Conservation (phyloP, 805 yeast genomes). For the Candida argentea region DNA sequence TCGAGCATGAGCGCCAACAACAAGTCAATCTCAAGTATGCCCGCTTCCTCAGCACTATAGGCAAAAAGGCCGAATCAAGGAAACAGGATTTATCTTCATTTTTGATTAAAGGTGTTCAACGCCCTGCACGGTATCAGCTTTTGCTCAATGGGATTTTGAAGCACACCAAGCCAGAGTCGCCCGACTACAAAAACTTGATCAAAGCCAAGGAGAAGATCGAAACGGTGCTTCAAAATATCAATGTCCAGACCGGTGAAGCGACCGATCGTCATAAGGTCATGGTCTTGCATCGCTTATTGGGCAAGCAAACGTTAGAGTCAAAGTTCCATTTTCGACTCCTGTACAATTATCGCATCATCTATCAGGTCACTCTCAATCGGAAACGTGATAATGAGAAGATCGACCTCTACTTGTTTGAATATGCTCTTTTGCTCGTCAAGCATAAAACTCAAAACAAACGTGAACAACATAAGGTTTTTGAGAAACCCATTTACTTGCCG, state of each 20-base stretch:
- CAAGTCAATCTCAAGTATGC: slow-evolving; percentile 84
- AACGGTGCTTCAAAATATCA: slow-evolving; percentile 65
- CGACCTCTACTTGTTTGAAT: slow-evolving; percentile 81
- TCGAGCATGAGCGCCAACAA: slow-evolving; percentile 90
- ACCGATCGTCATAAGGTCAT: slow-evolving; percentile 87
- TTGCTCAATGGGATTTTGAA: slow-evolving; percentile 75
- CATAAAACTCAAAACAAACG: slow-evolving; percentile 80
- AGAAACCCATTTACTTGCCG: slow-evolving; percentile 78
- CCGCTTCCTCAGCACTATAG: slow-evolving; percentile 87
- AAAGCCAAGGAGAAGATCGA: slow-evolving; percentile 69
- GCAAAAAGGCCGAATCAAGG: slow-evolving; percentile 72
- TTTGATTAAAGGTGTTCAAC: slow-evolving; percentile 87
- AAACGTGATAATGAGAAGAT: slow-evolving; percentile 73
- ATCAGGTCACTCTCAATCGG: slow-evolving; percentile 61
- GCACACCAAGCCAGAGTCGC: slow-evolving; percentile 64
- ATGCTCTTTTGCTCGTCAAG: slow-evolving; percentile 75
- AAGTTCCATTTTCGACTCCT: slow-evolving; percentile 76
- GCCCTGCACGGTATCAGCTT: slow-evolving; percentile 91
- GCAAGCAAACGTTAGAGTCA: slow-evolving; percentile 76
- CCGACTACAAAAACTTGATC: slow-evolving; percentile 59
- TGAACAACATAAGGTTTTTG: slow-evolving; percentile 85
- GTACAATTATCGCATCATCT: slow-evolving; percentile 72
- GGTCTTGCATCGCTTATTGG: slow-evolving; percentile 45
- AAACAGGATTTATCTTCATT: slow-evolving; percentile 89
- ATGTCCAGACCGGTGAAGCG: slow-evolving; percentile 85